A percentile compares a stretch with the other conserved stretches of the same genome.
phyloP scores from a whole-genome alignment of 2,329 filamentous ascomycete species.

The Curvularia sp. region DNA sequence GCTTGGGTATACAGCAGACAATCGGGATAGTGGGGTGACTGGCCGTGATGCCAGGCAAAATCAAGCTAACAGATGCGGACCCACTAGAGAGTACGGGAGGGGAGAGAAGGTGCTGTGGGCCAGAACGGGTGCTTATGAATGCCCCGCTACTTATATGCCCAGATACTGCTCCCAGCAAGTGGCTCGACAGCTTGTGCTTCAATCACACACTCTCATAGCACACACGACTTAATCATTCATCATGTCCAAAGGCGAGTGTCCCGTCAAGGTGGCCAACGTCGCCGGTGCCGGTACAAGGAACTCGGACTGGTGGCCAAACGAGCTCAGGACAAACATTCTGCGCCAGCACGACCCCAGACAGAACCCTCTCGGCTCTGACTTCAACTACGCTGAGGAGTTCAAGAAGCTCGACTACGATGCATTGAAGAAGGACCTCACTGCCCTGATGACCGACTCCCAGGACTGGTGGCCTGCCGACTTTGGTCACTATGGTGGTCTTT shows the following conservation, averaged over 20 bases:
- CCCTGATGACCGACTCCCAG: constrained; percentile 78
- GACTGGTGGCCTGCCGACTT: constrained; percentile 85
- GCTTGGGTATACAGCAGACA: not conserved
- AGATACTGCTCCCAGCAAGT: constrained; percentile 13
- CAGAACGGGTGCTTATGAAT: constrained; percentile 42
- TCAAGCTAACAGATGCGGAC: constrained; percentile 34
- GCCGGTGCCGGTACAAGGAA: constrained; percentile 71
- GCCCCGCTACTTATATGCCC: constrained; percentile 35
- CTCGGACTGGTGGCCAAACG: constrained; percentile 76
- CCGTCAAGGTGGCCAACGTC: constrained; percentile 45
- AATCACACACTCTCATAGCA: constrained; percentile 13
- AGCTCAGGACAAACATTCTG: constrained; percentile 73
- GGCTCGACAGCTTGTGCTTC: constrained; percentile 14
- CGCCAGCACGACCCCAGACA: constrained; percentile 71
- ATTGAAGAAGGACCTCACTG: constrained; percentile 76
- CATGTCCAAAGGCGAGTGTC: constrained; percentile 48
- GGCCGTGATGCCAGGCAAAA: constrained; percentile 21
- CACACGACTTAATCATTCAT: constrained; percentile 31
- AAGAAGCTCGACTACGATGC: constrained; percentile 73
- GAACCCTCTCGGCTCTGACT: constrained; percentile 70
- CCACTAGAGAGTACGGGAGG: constrained; percentile 27
- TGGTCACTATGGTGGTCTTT: constrained; percentile 80
- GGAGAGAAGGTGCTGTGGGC: constrained; percentile 34
- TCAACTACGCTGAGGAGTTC: constrained; percentile 77
- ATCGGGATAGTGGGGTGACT: constrained; percentile 21